Base-by-base conservation (phyloP, 1,284 basidiomycete species). In the Ceratobasidium sp. region DNA sequence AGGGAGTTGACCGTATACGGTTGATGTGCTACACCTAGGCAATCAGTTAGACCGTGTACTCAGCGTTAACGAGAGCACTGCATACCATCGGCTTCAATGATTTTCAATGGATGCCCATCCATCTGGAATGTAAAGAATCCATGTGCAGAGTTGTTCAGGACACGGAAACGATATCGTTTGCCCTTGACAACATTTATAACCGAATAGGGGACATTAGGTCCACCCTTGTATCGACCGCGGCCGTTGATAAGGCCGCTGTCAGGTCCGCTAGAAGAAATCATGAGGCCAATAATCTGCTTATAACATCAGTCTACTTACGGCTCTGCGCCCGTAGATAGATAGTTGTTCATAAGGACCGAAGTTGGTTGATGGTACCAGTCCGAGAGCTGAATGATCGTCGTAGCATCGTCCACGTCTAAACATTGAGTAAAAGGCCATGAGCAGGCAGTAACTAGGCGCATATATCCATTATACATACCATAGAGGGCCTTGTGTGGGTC, bases 171-270 rank as follows among this genome's bases (percentile, higher is more conserved):
- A 76, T 87, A 85, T n/a, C 81, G 80, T 69, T 80, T 79, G 5
- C 79, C 80, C 18, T 75, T 74, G 3, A 74, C 70, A 43, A 84
- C 81, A 26, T 80, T 81, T 67, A 82, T 75, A 16, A 80, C 78
- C 14, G 80, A 73, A 67, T 77, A 79, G 1, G 78, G 76, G 23
- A 80, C 78, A 34, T 76, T 76, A 4, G 81, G 81, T 3, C 81
- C 82, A 8, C 78, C 80, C 12, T 78, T 73, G 74, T 78, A 86
- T n/a, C 83, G 79, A 3, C 86, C 86, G 23, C 78, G 75, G 1
- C 87, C 87, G 67, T 88, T 87, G 76, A 88, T 81, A 21, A 86
- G 77, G 1, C 84, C 86, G 0, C 83, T 80, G 65, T 85, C 78
- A 0, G 84, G 80, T 0, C 78, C 77, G 1, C 77, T 77, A 6